These are phyloP conservation scores for Baorangia bicolor DNA, from an alignment of 768 basidiomycete genomes.

Conservation along the genomic window DNA sequence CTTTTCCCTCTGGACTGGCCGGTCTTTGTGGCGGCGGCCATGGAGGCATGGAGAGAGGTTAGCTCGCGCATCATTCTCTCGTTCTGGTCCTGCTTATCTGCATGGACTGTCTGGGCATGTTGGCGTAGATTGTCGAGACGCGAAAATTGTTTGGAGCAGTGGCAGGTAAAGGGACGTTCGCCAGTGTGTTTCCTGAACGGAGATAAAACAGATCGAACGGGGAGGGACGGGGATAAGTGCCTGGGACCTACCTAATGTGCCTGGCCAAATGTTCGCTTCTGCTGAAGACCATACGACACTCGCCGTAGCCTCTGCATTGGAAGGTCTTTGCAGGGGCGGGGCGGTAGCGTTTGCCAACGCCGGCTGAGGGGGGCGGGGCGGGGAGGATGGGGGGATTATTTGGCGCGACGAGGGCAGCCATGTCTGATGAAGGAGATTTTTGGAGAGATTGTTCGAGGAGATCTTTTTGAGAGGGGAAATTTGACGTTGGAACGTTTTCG, in stretches of 20 bases:
- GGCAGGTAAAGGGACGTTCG: slow-evolving; percentile 93
- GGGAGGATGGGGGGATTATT: slow-evolving; percentile 24
- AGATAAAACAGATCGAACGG: slow-evolving; percentile 26
- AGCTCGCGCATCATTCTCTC: slow-evolving; percentile 91
- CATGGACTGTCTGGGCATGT: slow-evolving; percentile 95
- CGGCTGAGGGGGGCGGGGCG: slow-evolving; percentile 11
- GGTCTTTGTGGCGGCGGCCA: slow-evolving; percentile 56
- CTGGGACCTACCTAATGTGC: slow-evolving; percentile 78
- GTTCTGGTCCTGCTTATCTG: slow-evolving; percentile 89
- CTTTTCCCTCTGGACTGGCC: slow-evolving; percentile 40
- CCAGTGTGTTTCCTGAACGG: slow-evolving; percentile 90
- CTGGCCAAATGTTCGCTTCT: slow-evolving; percentile 94
- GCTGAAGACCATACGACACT: slow-evolving; percentile 96
- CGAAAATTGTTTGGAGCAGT: slow-evolving; percentile 94
- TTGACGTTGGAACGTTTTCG: slow-evolving; percentile 7
- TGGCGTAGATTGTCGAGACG: slow-evolving; percentile 96
- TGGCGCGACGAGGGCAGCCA: slow-evolving; percentile 35
- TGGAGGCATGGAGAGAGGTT: slow-evolving; percentile 76
- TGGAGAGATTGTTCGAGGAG: neutral
- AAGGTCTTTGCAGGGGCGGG: slow-evolving; percentile 91
- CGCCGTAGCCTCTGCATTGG: slow-evolving; percentile 91
- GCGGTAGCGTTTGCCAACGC: slow-evolving; percentile 64
- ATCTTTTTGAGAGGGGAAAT: slow-evolving; percentile 3
- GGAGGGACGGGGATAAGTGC: slow-evolving; percentile 16
- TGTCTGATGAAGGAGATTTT: slow-evolving; percentile 18